These are phyloP conservation scores for Peronospora farinosa DNA, from an alignment of 352 stramenopile species.

Conservation along the genomic window DNA sequence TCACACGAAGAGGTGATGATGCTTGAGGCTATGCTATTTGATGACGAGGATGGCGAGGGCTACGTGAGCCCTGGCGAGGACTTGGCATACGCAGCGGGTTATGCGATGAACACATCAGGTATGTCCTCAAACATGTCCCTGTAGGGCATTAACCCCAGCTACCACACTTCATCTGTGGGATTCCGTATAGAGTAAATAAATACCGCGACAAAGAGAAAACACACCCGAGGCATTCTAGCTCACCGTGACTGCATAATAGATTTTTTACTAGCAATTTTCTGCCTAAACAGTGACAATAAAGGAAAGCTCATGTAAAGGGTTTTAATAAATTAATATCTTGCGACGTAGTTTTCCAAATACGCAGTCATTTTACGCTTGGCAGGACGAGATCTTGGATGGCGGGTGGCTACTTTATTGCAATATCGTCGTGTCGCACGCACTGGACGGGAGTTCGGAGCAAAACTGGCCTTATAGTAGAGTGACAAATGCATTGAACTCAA, in stretches of 20 bases:
- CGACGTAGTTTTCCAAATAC: background rate
- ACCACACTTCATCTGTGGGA: slow-evolving; percentile 11
- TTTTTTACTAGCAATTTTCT: slow-evolving; percentile 22
- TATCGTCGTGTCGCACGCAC: background rate
- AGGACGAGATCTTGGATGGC: background rate
- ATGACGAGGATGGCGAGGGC: slow-evolving; percentile 29
- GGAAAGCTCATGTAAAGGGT: slow-evolving; percentile 1
- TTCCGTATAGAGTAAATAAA: slow-evolving; percentile 39
- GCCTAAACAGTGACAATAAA: slow-evolving; percentile 22
- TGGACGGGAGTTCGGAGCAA: background rate
- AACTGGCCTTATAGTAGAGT: background rate
- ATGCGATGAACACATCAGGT: slow-evolving; percentile 11
- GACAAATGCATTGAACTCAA: background rate
- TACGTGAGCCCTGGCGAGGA: slow-evolving; percentile 14
- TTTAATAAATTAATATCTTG: slow-evolving; percentile 6
- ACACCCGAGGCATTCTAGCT: slow-evolving; percentile 3
- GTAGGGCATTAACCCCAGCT: slow-evolving; percentile 9
- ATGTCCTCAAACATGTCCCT: slow-evolving; percentile 31
- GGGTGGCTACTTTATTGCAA: background rate
- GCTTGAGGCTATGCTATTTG: slow-evolving; percentile 39
- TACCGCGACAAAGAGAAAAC: slow-evolving; percentile 27
- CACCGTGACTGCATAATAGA: slow-evolving; percentile 7
- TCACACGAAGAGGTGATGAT: slow-evolving; percentile 40
- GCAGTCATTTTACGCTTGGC: background rate
- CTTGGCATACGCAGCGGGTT: slow-evolving; percentile 4